Base-by-base conservation (phyloP, 495 filamentous ascomycete species). In the Aspergillus egyptiacus region DNA sequence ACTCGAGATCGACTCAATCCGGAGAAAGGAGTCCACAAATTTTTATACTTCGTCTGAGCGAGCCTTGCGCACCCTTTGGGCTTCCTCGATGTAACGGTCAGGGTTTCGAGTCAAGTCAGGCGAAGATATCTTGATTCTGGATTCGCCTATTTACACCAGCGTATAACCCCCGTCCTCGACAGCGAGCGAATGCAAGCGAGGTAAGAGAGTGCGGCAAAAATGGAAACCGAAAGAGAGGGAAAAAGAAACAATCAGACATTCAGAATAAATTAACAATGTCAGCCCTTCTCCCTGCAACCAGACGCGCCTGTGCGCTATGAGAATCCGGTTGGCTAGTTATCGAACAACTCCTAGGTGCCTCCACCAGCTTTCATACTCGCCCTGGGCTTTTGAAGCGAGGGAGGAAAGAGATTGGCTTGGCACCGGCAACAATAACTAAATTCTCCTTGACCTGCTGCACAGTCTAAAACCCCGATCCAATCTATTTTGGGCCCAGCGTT, bases 91-190 rank as follows among this genome's bases (percentile, higher is more conserved):
- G 54, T 61, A 61, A 57, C 59, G 49, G 50, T 44, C 23, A 23
- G 20, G 28, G 18, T 25, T 44, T 56, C 45, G 39, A 51, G 54
- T 50, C 38, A 47, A 41, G 44, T 54, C 55, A 54, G 59, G 53
- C 48, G 50, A 51, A 50, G 50, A 52, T 54, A 54, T 47, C 40
- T 34, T 61, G 50, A 54, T 39, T 49, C 32, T 43, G 39, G 55
- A 49, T 50, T 53, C 55, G 51, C 47, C 46, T 58, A 57, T 56
- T 58, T 57, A 57, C 54, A 54, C 55, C 54, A 48, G 47, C 54
- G 25, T 38, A 61, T 51, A 48, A 27, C 30, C 31, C 51, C n/a
- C n/a, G n/a, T n/a, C n/a, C n/a, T 48, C 19, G 19, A 32, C 47
- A 51, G 38, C 46, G 57, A 55, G 50, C 52, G 46, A 49, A 50